These are phyloP conservation scores for Porphyrellus sp. DNA, from an alignment of 1,284 basidiomycete genomes.

Conservation along the genomic window DNA sequence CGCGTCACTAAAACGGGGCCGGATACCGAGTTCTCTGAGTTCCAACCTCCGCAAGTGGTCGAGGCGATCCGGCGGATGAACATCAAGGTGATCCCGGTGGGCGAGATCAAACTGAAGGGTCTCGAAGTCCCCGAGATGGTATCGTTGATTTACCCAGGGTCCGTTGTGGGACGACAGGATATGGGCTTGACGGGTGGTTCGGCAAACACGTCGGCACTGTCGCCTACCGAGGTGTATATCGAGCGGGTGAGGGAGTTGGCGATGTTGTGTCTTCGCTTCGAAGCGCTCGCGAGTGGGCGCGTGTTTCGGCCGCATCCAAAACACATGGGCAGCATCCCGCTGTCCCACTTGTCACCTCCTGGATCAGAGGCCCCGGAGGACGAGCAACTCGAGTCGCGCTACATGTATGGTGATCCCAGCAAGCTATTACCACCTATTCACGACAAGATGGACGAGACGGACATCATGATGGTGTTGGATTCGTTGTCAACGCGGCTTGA, in stretches of 20 bases:
- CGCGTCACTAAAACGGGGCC: slow-evolving; percentile 53
- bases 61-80: slow-evolving; percentile 76
- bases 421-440: slow-evolving; percentile 70
- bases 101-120: slow-evolving; percentile 92
- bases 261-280: slow-evolving; percentile 76
- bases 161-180: slow-evolving; percentile 72
- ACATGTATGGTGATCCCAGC: slow-evolving; percentile 59
- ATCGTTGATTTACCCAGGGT: slow-evolving; percentile 80
- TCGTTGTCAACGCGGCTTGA: slow-evolving; percentile 75
- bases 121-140: slow-evolving; percentile 88
- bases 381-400: slow-evolving; percentile 35
- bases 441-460: slow-evolving; percentile 73
- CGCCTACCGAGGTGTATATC: slow-evolving; percentile 37
- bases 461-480: slow-evolving; percentile 74
- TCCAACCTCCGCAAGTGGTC: slow-evolving; percentile 56
- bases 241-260: slow-evolving; percentile 79
- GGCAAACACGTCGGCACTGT: slow-evolving; percentile 25
- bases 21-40: slow-evolving; percentile 54
- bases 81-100: slow-evolving; percentile 73
- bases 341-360: neutral
- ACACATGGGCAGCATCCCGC: slow-evolving; percentile 43
- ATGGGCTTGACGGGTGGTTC: slow-evolving; percentile 50
- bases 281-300: slow-evolving; percentile 70
- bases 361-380: slow-evolving; percentile 33
- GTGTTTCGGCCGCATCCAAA: slow-evolving; percentile 53